Base-by-base conservation (phyloP, 106 monocot species). In the Cymbidium sinense region DNA sequence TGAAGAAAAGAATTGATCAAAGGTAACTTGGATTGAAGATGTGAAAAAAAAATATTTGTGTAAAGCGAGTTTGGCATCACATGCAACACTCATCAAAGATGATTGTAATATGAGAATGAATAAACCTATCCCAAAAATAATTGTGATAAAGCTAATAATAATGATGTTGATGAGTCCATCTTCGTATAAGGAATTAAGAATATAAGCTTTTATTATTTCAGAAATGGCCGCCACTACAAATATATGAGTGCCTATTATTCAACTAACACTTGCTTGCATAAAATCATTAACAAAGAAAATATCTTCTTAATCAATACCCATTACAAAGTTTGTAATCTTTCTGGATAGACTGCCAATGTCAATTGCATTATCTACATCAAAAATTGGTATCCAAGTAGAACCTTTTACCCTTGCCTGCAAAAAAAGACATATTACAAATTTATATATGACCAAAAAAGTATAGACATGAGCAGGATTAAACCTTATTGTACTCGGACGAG, bases 341-440 rank as follows among this genome's bases (percentile, higher is more conserved):
- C 73, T 91, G 30, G 91, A 87, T 35, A 92, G 6, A 62, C 84
- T 75, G 69, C 88, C 87, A 29, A 87, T 29, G 17, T 88, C 88
- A 37, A 75, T 27, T 39, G 83, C 5, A 10, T 83, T 72, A 34
- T 94, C 93, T 65, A 88, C 75, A 47, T 98, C 96, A 82, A 98
- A 98, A n/a, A 98, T 94, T 34, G 96, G 94, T 77, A 98, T 88
- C 96, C 96, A 98, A 50, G 88, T 81, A 33, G 96, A 98, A 37
- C 94, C 90, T 81, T 88, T 98, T 28, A 98, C 94, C 87, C 88
- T 90, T 86, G 96, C 96, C 96, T 98, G 79, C 27, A 69, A 44
- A 62, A 27, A 5, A 5, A 6, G 20, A 72, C 21, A 72, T 0
- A 69, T 34, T 69, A 69, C 12, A 69, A 69, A 15, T 69, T 50